phyloP scores from a whole-genome alignment of 225 moss, liverwort and hornwort genomes.

The Straminergon stramineum region DNA sequence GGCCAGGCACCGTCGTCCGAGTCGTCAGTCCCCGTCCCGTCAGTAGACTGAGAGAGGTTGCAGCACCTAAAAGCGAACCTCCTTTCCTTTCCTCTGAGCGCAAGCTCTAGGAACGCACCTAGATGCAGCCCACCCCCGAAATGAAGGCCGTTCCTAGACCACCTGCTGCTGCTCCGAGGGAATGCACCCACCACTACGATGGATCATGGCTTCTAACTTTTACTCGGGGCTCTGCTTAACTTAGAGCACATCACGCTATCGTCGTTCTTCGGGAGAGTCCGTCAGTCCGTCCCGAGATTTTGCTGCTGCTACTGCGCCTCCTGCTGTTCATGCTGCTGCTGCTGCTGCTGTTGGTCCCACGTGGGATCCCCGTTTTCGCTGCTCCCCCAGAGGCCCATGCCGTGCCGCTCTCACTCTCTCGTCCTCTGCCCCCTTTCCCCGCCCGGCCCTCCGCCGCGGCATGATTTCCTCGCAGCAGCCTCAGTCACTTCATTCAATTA shows the following conservation, averaged over 20 bases:
- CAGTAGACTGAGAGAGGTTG: constrained; percentile 3
- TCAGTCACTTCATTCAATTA: background rate
- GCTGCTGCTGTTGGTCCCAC: constrained; percentile 13
- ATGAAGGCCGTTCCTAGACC: constrained; percentile 10
- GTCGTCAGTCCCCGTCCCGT: constrained; percentile 13
- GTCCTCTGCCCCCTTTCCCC: constrained; percentile 10
- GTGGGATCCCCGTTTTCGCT: constrained; percentile 28
- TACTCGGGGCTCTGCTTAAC: background rate
- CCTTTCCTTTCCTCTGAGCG: background rate
- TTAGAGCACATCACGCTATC: background rate
- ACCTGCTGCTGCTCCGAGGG: background rate
- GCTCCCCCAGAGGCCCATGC: constrained; percentile 8
- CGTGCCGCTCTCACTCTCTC: constrained; percentile 10
- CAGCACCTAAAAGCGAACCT: constrained; percentile 7
- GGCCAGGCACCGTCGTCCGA: constrained; percentile 9
- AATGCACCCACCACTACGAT: background rate
- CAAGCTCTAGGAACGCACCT: background rate
- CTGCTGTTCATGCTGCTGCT: background rate
- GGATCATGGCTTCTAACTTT: background rate
- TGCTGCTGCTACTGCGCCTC: background rate
- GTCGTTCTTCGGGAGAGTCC: background rate
- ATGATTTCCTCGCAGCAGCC: background rate
- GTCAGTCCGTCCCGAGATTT: background rate
- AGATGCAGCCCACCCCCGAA: background rate
- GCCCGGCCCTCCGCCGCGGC: constrained; percentile 6